These are phyloP conservation scores for Inosperma sp. DNA, from an alignment of 768 basidiomycete species.

Conservation along the genomic window DNA sequence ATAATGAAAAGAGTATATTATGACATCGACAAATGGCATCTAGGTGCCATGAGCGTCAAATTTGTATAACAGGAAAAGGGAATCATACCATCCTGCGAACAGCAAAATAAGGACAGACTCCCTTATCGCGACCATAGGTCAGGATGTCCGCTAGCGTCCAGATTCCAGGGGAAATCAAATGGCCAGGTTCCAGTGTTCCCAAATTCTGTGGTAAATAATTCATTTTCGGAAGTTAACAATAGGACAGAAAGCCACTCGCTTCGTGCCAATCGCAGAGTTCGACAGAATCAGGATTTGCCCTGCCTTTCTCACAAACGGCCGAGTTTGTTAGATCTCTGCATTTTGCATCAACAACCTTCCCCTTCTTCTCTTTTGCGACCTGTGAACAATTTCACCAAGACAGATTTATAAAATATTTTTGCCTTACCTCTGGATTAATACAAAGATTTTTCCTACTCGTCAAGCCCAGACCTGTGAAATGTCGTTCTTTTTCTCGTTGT, in stretches of 20 bases:
- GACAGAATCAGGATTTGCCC: slow-evolving; percentile 83
- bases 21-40: slow-evolving; percentile 94
- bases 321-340: slow-evolving; percentile 94
- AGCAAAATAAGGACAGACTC: slow-evolving; percentile 92
- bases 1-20: slow-evolving; percentile 99
- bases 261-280: slow-evolving; percentile 96
- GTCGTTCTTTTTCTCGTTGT: slow-evolving; percentile 69
- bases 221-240: slow-evolving; percentile 5
- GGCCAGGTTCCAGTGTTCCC: slow-evolving; percentile 75
- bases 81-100: slow-evolving; percentile 84
- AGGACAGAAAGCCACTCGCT: slow-evolving; percentile 40
- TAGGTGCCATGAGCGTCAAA: slow-evolving; percentile 29
- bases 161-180: slow-evolving; percentile 77
- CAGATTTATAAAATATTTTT: not conserved
- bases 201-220: slow-evolving; percentile 54
- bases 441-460: slow-evolving; percentile 97
- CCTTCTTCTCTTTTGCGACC: slow-evolving; percentile 98
- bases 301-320: slow-evolving; percentile 74
- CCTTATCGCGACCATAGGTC: slow-evolving; percentile 79
- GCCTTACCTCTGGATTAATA: slow-evolving; percentile 82
- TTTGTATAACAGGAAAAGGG: not conserved
- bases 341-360: slow-evolving; percentile 92
- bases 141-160: slow-evolving; percentile 94
- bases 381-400: slow-evolving; percentile 27
- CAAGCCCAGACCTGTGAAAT: slow-evolving; percentile 84